Conservation (phyloP, 768 basidiomycete species). For the Leucocoprinus birnbaumii region DNA sequence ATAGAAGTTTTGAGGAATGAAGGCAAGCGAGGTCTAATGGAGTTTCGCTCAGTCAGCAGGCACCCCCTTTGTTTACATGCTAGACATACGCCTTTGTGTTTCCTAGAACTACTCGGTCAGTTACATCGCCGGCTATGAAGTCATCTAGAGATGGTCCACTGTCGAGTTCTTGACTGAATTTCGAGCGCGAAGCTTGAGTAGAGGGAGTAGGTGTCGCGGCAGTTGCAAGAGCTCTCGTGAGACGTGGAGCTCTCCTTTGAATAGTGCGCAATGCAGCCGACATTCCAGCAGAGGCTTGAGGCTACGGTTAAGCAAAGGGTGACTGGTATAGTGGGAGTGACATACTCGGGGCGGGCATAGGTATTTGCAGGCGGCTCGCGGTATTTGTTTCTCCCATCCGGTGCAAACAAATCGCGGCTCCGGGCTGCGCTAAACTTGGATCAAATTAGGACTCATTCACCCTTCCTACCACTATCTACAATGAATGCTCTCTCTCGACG, state of each 20-base stretch:
- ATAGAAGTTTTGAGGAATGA: conserved; percentile 88
- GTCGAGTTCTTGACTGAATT: conserved; percentile 52
- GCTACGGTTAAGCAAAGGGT: neutral
- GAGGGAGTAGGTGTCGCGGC: conserved; percentile 21
- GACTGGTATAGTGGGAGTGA: neutral
- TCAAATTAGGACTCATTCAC: neutral
- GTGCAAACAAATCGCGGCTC: neutral
- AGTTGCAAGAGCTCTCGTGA: conserved; percentile 25
- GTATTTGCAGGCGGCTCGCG: neutral
- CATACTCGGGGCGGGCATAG: neutral
- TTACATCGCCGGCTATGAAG: conserved; percentile 63
- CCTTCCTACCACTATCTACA: neutral
- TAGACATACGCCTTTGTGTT: conserved; percentile 59
- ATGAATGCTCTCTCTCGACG: conserved; percentile 88
- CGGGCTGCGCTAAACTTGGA: neutral
- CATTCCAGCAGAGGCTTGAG: conserved; percentile 12
- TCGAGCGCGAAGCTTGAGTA: conserved; percentile 25
- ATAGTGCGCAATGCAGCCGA: conserved; percentile 14
- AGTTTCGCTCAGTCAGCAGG: conserved; percentile 3
- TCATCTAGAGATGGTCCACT: conserved; percentile 78
- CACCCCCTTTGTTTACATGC: neutral
- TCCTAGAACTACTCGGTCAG: conserved; percentile 66
- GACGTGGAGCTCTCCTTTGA: conserved; percentile 9
- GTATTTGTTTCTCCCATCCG: conserved; percentile 1
- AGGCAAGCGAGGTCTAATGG: conserved; percentile 76